Evolutionary conservation across 1,284 basidiomycete genomes (phyloP).

Genomic region (Rhodotorula sp.): DNA sequence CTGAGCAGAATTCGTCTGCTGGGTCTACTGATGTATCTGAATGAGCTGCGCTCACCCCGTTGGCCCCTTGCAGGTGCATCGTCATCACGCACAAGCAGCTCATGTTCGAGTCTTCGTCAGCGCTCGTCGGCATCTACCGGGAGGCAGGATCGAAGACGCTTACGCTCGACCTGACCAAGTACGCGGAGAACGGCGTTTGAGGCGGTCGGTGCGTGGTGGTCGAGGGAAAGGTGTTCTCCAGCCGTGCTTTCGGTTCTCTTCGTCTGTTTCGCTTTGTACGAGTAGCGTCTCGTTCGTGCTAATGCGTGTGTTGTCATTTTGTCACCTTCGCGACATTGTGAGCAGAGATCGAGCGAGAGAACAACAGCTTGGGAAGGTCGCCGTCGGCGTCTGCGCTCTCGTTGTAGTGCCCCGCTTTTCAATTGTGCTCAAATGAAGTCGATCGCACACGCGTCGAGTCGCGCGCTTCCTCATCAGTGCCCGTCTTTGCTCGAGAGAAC

Average conservation of each 20-base stretch:
- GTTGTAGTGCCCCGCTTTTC: not conserved
- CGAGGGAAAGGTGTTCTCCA: too few relatives aligned
- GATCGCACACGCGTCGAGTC: not conserved
- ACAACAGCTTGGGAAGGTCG: not conserved
- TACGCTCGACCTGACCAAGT: slow-evolving; percentile 42
- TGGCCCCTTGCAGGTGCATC: slow-evolving; percentile 60
- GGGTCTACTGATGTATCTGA: not conserved
- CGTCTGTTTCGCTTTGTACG: too few relatives aligned
- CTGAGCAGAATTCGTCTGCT: not conserved
- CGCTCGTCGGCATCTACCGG: slow-evolving; percentile 44
- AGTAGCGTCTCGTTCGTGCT: not conserved
- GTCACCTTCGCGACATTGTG: not conserved
- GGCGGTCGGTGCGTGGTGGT: too few relatives aligned
- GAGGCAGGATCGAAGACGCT: slow-evolving; percentile 42
- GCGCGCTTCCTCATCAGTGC: not conserved
- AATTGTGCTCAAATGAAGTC: not conserved
- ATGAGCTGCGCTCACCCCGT: not conserved
- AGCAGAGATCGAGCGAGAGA: not conserved
- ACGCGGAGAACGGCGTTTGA: slow-evolving; percentile 14
- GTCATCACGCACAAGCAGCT: slow-evolving; percentile 84
- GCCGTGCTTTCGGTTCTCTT: too few relatives aligned
- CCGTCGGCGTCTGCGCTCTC: not conserved
- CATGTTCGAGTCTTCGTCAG: slow-evolving; percentile 42
- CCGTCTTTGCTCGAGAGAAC: too few relatives aligned
- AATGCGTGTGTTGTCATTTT: not conserved